These are phyloP conservation scores for Podaxis sp. DNA, from an alignment of 768 basidiomycete genomes.

Conservation along the genomic window DNA sequence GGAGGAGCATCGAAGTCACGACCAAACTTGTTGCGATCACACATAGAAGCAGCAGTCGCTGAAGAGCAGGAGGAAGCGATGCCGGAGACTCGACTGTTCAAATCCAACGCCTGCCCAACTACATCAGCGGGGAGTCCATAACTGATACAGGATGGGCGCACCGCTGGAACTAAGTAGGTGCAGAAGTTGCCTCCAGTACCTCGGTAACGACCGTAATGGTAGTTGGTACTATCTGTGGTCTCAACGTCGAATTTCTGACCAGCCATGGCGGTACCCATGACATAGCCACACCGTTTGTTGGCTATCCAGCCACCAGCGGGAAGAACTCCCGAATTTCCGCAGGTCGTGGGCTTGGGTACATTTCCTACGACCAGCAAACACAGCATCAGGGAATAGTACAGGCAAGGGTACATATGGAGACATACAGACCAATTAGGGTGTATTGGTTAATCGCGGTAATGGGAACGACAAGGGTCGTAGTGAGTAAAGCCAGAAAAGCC, in stretches of 20 bases:
- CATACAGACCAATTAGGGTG: neutral
- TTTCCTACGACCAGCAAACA: slow-evolving; percentile 13
- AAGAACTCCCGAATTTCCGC: slow-evolving; percentile 19
- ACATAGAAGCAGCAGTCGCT: slow-evolving; percentile 15
- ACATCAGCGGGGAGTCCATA: neutral
- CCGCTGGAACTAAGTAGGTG: slow-evolving; percentile 20
- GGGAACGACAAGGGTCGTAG: neutral
- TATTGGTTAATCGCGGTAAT: slow-evolving; percentile 1
- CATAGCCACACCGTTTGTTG: slow-evolving; percentile 23
- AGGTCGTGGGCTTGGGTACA: slow-evolving; percentile 20
- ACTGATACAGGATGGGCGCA: neutral
- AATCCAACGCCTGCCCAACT: neutral
- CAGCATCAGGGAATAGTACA: neutral
- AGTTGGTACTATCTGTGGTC: slow-evolving; percentile 16
- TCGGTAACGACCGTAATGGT: slow-evolving; percentile 23
- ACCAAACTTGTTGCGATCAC: slow-evolving; percentile 20
- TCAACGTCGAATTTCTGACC: slow-evolving; percentile 22
- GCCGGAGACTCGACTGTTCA: neutral
- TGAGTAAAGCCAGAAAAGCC: neutral
- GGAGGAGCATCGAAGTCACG: slow-evolving; percentile 23
- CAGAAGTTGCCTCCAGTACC: slow-evolving; percentile 23
- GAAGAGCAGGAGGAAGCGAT: slow-evolving; percentile 17
- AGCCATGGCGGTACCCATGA: slow-evolving; percentile 22
- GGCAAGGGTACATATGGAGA: neutral
- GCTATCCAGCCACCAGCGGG: slow-evolving; percentile 23